Evolutionary conservation across 2,329 filamentous ascomycete species (phyloP).

Genomic region (Penicillium frequentans): DNA sequence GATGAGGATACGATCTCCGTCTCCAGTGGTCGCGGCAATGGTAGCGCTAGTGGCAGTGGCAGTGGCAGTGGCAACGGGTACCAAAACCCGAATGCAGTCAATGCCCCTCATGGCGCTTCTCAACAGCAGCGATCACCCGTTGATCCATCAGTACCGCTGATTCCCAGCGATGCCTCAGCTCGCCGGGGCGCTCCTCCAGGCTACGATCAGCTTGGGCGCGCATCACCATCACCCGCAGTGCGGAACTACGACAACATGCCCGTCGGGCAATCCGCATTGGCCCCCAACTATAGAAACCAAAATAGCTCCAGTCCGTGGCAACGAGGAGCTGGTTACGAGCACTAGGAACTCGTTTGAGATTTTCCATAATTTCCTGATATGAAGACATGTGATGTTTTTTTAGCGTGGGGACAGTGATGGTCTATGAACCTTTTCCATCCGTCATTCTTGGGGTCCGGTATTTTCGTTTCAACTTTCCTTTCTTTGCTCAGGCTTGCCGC

Average conservation of each 20-base stretch:
- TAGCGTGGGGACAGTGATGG: conserved; percentile 31
- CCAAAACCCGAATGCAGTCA: not conserved
- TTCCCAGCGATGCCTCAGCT: conserved; percentile 43
- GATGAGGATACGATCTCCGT: conserved; percentile 72
- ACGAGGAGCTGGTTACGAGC: conserved; percentile 64
- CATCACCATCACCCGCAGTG: conserved; percentile 33
- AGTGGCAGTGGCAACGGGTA: conserved; percentile 26
- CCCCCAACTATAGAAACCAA: conserved; percentile 42
- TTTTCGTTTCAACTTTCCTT: conserved; percentile 16
- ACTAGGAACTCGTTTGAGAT: conserved; percentile 37
- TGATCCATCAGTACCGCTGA: conserved; percentile 47
- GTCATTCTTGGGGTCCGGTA: conserved; percentile 21
- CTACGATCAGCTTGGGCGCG: conserved; percentile 31
- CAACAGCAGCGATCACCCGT: conserved; percentile 49
- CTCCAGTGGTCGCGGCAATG: conserved; percentile 51
- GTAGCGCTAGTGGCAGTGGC: conserved; percentile 42
- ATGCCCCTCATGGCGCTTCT: conserved; percentile 26
- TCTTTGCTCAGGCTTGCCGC: conserved; percentile 7
- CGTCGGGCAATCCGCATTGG: conserved; percentile 31
- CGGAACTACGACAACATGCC: conserved; percentile 35
- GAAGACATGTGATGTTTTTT: conserved; percentile 38
- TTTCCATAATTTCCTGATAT: conserved; percentile 32
- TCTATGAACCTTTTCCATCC: conserved; percentile 23
- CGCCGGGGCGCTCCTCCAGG: conserved; percentile 42
- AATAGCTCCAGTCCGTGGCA: conserved; percentile 65